phyloP scores from a whole-genome alignment of 345 rosid genomes.

The Populus pruinosa region DNA sequence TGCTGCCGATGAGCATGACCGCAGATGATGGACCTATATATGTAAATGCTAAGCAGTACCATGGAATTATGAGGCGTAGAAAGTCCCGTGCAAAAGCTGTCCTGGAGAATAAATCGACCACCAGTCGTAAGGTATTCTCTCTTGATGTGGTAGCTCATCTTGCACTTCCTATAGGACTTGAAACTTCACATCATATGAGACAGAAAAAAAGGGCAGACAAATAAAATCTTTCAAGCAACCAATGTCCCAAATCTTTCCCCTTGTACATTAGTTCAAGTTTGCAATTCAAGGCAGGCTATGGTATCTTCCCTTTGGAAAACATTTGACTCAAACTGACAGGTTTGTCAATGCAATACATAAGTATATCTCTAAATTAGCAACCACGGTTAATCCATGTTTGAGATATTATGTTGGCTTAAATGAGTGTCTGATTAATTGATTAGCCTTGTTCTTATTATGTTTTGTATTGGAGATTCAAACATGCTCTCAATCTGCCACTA shows the following conservation, averaged over 20 bases:
- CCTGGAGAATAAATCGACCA: slow-evolving; percentile 46
- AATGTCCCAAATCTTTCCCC: neutral
- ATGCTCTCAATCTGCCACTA: neutral
- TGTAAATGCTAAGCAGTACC: slow-evolving; percentile 95
- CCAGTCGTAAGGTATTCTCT: slow-evolving; percentile 60
- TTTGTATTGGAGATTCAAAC: neutral
- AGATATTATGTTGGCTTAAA: neutral
- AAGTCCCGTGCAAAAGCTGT: slow-evolving; percentile 87
- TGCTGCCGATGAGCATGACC: slow-evolving; percentile 75
- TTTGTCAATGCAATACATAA: neutral
- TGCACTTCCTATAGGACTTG: neutral
- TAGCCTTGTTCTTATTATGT: neutral
- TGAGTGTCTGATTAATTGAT: neutral
- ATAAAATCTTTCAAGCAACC: neutral
- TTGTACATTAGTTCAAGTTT: neutral
- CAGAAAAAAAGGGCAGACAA: neutral
- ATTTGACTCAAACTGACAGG: neutral
- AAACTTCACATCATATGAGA: neutral
- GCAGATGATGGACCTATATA: slow-evolving; percentile 76
- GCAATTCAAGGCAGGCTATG: neutral
- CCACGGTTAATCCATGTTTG: neutral
- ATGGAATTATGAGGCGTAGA: slow-evolving; percentile 88
- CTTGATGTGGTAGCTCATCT: neutral
- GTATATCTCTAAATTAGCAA: neutral
- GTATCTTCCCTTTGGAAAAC: neutral